These are phyloP conservation scores for Colletotrichum kahawae DNA, from an alignment of 2,329 filamentous ascomycete genomes.

Conservation along the genomic window DNA sequence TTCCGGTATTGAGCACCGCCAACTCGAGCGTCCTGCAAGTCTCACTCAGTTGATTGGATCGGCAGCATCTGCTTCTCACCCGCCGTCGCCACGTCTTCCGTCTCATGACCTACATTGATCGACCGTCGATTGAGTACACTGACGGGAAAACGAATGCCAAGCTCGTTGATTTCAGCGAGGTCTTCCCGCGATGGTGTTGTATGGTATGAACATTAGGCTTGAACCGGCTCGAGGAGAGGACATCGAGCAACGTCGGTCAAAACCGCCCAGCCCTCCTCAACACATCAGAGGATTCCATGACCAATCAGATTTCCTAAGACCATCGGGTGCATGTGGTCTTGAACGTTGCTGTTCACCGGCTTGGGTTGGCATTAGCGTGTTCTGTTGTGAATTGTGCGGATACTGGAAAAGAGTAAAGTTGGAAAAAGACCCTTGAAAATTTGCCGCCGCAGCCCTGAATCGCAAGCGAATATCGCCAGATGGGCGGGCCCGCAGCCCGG, in stretches of 20 bases:
- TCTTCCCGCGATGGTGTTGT: neutral
- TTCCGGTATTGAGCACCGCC: neutral
- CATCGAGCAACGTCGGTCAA: neutral
- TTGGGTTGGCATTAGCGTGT: neutral
- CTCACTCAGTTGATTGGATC: neutral
- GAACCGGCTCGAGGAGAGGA: neutral
- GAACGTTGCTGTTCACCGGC: neutral
- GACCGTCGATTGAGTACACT: neutral
- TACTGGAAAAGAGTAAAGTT: neutral
- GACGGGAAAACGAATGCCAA: neutral
- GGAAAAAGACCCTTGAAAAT: neutral
- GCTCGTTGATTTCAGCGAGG: neutral
- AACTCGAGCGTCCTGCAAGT: neutral
- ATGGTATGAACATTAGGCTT: neutral
- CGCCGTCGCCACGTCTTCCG: neutral
- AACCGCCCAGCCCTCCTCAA: neutral
- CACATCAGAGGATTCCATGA: neutral
- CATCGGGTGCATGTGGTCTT: neutral
- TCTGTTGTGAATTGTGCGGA: neutral
- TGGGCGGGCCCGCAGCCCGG: neutral
- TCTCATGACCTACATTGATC: neutral
- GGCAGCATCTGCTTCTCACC: neutral
- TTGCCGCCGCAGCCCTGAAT: neutral
- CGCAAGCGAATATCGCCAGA: neutral
- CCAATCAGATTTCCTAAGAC: neutral